phyloP scores from a whole-genome alignment of 306 rosid species.

The Inga leiocalycina region DNA sequence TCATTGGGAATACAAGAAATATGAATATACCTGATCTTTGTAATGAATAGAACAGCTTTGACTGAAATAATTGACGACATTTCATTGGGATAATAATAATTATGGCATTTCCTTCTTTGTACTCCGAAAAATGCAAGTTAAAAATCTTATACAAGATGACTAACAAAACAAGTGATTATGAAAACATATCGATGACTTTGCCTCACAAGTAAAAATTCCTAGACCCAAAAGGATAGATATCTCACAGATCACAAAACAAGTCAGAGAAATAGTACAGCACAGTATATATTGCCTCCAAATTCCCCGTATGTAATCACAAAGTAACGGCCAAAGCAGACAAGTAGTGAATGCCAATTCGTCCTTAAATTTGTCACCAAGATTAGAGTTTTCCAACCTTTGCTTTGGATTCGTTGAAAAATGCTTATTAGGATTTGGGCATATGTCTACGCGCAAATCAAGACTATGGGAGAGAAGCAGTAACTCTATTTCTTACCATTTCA shows the following conservation, averaged over 20 bases:
- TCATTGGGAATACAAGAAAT: constrained; percentile 18
- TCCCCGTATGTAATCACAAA: not conserved
- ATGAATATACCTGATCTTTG: not conserved
- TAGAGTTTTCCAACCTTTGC: not conserved
- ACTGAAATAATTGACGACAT: constrained; percentile 2
- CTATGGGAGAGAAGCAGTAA: not conserved
- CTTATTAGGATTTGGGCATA: not conserved
- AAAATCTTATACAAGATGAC: not conserved
- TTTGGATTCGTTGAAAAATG: not conserved
- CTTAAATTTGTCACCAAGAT: not conserved
- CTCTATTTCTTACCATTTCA: not conserved
- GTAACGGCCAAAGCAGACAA: constrained; percentile 24
- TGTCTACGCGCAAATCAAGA: not conserved
- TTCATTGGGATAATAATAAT: constrained; percentile 6
- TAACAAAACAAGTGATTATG: too few relatives aligned
- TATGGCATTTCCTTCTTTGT: constrained; percentile 2
- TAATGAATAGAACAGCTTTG: not conserved
- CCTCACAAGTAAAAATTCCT: constrained; percentile 21
- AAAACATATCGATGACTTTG: constrained; percentile 12
- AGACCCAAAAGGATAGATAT: constrained; percentile 10
- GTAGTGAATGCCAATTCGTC: constrained; percentile 26
- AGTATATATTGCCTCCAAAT: not conserved
- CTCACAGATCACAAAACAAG: constrained; percentile 7
- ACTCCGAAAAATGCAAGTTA: not conserved
- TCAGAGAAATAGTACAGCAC: not conserved